Evolutionary conservation across 352 stramenopile species (phyloP), one percentile per base, ranked within the genome.

Genomic region (Thalassiosira ordinaria): DNA sequence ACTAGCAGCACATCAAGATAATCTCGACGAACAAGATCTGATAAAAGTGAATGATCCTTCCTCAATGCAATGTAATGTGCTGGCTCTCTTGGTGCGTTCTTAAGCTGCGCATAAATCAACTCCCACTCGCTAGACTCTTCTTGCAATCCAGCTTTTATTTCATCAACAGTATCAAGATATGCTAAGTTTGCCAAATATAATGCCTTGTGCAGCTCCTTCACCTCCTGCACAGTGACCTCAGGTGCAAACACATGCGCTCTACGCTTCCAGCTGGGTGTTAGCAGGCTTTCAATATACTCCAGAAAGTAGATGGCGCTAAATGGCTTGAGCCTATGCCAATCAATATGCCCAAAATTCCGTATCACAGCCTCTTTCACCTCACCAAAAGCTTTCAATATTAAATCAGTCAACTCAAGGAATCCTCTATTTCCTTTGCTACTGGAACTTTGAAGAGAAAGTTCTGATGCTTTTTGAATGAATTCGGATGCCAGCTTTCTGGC

Each of bases 161-260:
- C 35, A 35, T 69, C 44, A 16, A 51, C 20, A 57, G 57, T 72
- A 39, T 71, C 57, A 16, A 51, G 16, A 55, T 81, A 81, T 13
- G 63, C 56, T 22, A 81, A 64, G 37, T 81, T 64, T 27, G 62
- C 41, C 46, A 80, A 56, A 49, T 68, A 75, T 39, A 84, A 67
- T 9, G 60, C 56, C 18, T 80, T 59, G 53, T 84, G 67, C 11
- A 79, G 44, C 60, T 68, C 67, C 18, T 64, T 77, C 35, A 78
- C 37, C 29, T 59, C 51, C 1, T 78, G 20, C 7, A 52, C 33
- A 47, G 44, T 41, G 8, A 78, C 46, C 7, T 26, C 14, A 44
- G 26, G 39, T 14, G 49, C 22, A 75, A 69, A 67, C 26, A 16
- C 11, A 53, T 80, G 64, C 22, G 33, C 20, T 60, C 71, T 41